Percentiles rank a stretch among this genome's conserved stretches.
These are phyloP conservation scores for Pleurotus pulmonarius DNA, from an alignment of 768 basidiomycete species.

Conservation along the genomic window DNA sequence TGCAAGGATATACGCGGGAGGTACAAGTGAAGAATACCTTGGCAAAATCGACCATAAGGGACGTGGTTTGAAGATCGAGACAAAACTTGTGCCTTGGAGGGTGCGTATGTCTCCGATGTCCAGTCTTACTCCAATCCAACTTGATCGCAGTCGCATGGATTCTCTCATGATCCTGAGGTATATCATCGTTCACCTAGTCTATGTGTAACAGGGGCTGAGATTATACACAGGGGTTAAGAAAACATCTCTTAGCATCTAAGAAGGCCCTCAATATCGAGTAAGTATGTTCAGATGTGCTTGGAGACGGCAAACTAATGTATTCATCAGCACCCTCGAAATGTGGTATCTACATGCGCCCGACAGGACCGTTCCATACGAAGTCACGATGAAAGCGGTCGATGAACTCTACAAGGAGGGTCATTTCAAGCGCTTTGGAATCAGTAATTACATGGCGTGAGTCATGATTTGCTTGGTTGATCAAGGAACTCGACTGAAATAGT, in stretches of 20 bases:
- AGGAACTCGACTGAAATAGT: background rate
- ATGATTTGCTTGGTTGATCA: background rate
- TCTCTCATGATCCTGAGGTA: background rate
- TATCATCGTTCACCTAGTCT: too few species aligned
- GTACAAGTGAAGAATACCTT: slow-evolving; percentile 55
- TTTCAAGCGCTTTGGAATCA: slow-evolving; percentile 61
- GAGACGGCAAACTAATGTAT: too few species aligned
- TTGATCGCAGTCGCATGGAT: background rate
- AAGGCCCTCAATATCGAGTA: slow-evolving; percentile 42
- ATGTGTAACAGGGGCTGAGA: slow-evolving; percentile 9
- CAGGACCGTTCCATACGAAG: slow-evolving; percentile 50
- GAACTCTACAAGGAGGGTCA: slow-evolving; percentile 54
- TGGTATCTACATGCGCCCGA: slow-evolving; percentile 64
- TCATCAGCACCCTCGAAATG: slow-evolving; percentile 38
- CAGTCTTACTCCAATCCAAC: background rate
- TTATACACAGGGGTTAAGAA: slow-evolving; percentile 36
- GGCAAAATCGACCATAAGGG: slow-evolving; percentile 46
- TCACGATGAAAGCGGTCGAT: slow-evolving; percentile 50
- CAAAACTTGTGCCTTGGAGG: slow-evolving; percentile 48
- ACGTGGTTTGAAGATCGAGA: slow-evolving; percentile 53
- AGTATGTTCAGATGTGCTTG: slow-evolving; percentile 15
- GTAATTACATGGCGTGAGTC: slow-evolving; percentile 52
- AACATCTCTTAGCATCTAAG: slow-evolving; percentile 42
- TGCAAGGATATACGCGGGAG: slow-evolving; percentile 44
- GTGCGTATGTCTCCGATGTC: slow-evolving; percentile 12